These are phyloP conservation scores for Exobasidium cylindrosporum DNA, from an alignment of 1,284 basidiomycete genomes.

Conservation along the genomic window DNA sequence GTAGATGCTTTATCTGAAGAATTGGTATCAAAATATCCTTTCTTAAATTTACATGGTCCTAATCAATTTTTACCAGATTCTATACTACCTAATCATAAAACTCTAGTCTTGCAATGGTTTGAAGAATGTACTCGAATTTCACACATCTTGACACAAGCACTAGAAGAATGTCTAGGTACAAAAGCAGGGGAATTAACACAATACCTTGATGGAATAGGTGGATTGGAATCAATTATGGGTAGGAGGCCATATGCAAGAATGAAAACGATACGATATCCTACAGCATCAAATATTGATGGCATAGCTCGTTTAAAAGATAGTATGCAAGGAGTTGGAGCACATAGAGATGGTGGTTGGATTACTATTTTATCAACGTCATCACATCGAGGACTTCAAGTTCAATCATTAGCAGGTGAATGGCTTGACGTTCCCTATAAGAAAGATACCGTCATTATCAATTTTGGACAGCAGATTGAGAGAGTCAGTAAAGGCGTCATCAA, in stretches of 20 bases:
- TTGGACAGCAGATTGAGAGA: constrained; percentile 47
- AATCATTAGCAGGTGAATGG: constrained; percentile 38
- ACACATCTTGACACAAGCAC: constrained; percentile 30
- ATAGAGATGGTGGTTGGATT: constrained; percentile 40
- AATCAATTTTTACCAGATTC: constrained; percentile 38
- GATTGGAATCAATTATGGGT: constrained; percentile 11
- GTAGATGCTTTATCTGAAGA: neutral
- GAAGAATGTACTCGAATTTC: constrained; percentile 20
- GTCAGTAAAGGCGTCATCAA: constrained; percentile 35
- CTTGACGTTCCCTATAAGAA: constrained; percentile 31
- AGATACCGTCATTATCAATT: constrained; percentile 37
- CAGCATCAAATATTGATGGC: constrained; percentile 27
- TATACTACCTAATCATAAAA: constrained; percentile 15
- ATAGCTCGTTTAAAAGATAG: constrained; percentile 22
- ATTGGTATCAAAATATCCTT: constrained; percentile 18
- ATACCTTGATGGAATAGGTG: constrained; percentile 21
- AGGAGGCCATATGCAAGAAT: constrained; percentile 32
- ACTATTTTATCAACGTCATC: constrained; percentile 36
- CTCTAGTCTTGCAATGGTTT: constrained; percentile 31
- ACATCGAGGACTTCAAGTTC: constrained; percentile 34
- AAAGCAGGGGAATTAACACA: constrained; percentile 22
- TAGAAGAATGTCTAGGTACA: constrained; percentile 33
- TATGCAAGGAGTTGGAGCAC: constrained; percentile 44
- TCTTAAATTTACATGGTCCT: constrained; percentile 36
- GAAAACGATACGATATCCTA: constrained; percentile 46